Evolutionary conservation across 2,329 filamentous ascomycete species (phyloP), one percentile per base, ranked within the genome.

Genomic region (Cercospora brassicicola): DNA sequence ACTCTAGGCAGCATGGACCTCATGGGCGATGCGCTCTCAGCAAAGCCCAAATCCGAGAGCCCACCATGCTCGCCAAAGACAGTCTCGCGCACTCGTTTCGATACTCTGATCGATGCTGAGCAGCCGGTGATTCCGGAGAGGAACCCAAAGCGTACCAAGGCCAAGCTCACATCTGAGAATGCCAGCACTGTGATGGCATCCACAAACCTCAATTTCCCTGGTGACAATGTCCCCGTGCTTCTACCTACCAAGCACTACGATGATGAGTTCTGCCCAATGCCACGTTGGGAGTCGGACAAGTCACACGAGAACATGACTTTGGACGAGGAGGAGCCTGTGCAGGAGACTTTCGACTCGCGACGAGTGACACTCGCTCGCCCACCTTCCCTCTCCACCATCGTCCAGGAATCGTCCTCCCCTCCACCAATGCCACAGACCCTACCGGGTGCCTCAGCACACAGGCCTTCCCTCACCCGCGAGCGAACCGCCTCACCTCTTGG

Each of bases 21-120:
- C 2, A 61, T 65, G 64, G 63, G 64, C 23, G 67, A 71, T 15
- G 60, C 65, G 4, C 28, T 69, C 28, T 71, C 72, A 1, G 59
- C 28, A 60, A 36, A 53, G 11, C 28, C 36, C 10, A 60, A 53
- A 15, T 36, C 42, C 31, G 72, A 75, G 11, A 79, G 79, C 11
- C 79, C 79, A 1, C 77, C 79, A 6, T 78, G 77, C 63, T 81
- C 80, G 7, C 80, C 80, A 1, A 81, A 81, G 67, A 78, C 77
- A 0, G 66, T 75, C 10, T 75, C 72, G 5, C 51, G 62, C 26
- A 15, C 51, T 26, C 33, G 18, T 1, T 64, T 56, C 18, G 51
- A 57, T 10, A 45, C 23, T 26, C 8, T 42, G 20, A 42, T 36
- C 31, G 61, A 39, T 42, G 48, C 45, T 15, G 51, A 64, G 30